Base-by-base conservation (phyloP, 1,284 basidiomycete species). In the Cutaneotrichosporon curvatum region DNA sequence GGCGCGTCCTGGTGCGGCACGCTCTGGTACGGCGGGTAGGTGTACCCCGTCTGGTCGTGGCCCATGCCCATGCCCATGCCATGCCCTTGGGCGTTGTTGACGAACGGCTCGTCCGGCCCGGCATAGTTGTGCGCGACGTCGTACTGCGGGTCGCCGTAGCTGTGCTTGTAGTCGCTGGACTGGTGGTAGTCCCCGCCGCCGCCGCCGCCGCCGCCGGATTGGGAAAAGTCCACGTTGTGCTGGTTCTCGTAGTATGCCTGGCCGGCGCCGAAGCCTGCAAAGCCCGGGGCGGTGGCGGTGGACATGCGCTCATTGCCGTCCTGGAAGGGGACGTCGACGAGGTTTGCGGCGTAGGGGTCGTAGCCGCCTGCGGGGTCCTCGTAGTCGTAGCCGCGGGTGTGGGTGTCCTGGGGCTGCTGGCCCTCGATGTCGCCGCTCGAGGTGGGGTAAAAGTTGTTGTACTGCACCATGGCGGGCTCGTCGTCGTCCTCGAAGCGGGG, bases 301-400 rank as follows among this genome's bases (percentile, higher is more conserved):
- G 60, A 15, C 8, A 34, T 34, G 32, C 32, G 32, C 9, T 34
- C 32, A 6, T 15, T 15, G 5, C 11, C 16, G 8, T 14, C 32
- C 9, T 9, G 9, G 14, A 14, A 14, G 25, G 45, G 33, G 36
- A 61, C 31, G 22, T 47, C 40, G 14, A 50, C 40, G 10, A 50
- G 52, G 44, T 61, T 58, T 21, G 61, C 52, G n/a, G 68, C 71
- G 51, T 70, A 71, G 6, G 62, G 63, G 50, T 71, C 70, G 51
- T 71, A 73, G 2, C 71, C 71, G 15, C 71, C 71, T 0, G 67
- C 40, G 4, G 67, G 65, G 43, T 70, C 67, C 40, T 63, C 63
- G 49, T 68, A 70, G 49, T 67, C 67, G 41, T 64, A 65, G 19
- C 54, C 58, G 40, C 60, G 54, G 11, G 50, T 39, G 11, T 55